These are phyloP conservation scores for Lactifluus echinatus DNA, from an alignment of 768 basidiomycete species.

Conservation along the genomic window DNA sequence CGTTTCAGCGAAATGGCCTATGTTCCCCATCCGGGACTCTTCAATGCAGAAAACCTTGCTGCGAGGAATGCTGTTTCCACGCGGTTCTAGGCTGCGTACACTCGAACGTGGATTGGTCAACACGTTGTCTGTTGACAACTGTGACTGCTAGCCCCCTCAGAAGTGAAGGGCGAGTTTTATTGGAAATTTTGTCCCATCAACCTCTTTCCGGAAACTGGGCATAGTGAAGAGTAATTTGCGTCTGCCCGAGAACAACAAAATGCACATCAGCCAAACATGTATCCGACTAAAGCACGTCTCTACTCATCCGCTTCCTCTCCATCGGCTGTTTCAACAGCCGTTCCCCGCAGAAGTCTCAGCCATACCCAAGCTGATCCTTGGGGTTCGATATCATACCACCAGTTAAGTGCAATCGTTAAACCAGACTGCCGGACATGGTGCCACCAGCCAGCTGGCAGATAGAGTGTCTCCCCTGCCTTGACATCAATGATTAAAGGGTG, in stretches of 20 bases:
- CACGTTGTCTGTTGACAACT: neutral
- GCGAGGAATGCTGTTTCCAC: slow-evolving; percentile 9
- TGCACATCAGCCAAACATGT: neutral
- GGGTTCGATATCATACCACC: slow-evolving; percentile 85
- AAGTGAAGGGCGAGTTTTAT: neutral
- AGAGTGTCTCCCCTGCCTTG: slow-evolving; percentile 67
- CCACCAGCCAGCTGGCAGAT: slow-evolving; percentile 93
- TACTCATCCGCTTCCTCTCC: slow-evolving; percentile 6
- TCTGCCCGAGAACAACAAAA: neutral
- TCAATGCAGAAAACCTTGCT: neutral
- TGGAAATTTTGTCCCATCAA: neutral
- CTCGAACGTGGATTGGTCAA: neutral
- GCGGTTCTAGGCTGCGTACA: slow-evolving; percentile 3
- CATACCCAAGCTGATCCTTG: slow-evolving; percentile 63
- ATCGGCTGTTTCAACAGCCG: neutral
- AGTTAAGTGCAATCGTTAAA: slow-evolving; percentile 67
- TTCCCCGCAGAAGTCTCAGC: slow-evolving; percentile 48
- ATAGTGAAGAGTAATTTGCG: neutral
- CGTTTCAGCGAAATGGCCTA: neutral
- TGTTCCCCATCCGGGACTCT: neutral
- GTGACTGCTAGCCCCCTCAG: neutral
- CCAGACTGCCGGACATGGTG: slow-evolving; percentile 74
- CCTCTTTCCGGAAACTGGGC: neutral
- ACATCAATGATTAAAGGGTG: slow-evolving; percentile 62
- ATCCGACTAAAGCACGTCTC: neutral